Percentiles rank a stretch among this genome's conserved stretches.
Evolutionary conservation across 768 basidiomycete species (phyloP).

Genomic region (Pisolithus tinctorius): DNA sequence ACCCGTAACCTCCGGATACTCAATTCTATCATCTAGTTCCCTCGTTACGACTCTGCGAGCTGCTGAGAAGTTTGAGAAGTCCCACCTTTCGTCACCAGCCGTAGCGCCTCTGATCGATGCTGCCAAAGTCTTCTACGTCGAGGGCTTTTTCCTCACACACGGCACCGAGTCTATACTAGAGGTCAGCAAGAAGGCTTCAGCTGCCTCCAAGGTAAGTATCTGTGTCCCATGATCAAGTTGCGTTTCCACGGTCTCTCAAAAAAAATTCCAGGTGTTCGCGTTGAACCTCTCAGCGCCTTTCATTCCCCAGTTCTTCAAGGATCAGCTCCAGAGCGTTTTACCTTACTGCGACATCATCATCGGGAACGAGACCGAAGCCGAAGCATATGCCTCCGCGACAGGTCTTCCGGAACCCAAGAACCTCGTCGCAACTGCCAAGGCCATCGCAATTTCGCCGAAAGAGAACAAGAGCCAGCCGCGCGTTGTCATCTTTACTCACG

Average conservation of each 20-base stretch:
- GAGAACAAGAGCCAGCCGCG: slow-evolving; percentile 70
- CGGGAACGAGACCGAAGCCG: slow-evolving; percentile 95
- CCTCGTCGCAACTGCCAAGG: slow-evolving; percentile 60
- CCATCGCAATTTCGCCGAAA: slow-evolving; percentile 73
- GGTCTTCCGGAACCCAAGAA: slow-evolving; percentile 62
- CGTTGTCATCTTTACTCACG: slow-evolving; percentile 87
- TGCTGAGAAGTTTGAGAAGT: slow-evolving; percentile 82
- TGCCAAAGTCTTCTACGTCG: slow-evolving; percentile 89
- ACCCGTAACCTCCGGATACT: background rate
- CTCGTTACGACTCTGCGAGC: slow-evolving; percentile 87
- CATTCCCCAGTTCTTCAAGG: slow-evolving; percentile 88
- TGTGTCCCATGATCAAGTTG: background rate
- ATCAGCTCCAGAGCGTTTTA: slow-evolving; percentile 73
- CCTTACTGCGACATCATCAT: slow-evolving; percentile 86
- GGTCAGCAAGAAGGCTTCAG: slow-evolving; percentile 72
- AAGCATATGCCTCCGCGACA: slow-evolving; percentile 70
- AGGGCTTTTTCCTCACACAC: slow-evolving; percentile 97
- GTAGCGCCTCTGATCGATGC: slow-evolving; percentile 72
- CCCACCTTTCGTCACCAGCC: slow-evolving; percentile 69
- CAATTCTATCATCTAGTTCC: slow-evolving; percentile 45
- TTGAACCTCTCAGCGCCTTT: slow-evolving; percentile 97
- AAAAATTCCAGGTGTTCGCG: slow-evolving; percentile 60
- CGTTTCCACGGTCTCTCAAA: background rate
- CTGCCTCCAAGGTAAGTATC: slow-evolving; percentile 57
- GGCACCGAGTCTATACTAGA: slow-evolving; percentile 66